These are phyloP conservation scores for Chalara sp. DNA, from an alignment of 2,329 filamentous ascomycete genomes.

Conservation along the genomic window DNA sequence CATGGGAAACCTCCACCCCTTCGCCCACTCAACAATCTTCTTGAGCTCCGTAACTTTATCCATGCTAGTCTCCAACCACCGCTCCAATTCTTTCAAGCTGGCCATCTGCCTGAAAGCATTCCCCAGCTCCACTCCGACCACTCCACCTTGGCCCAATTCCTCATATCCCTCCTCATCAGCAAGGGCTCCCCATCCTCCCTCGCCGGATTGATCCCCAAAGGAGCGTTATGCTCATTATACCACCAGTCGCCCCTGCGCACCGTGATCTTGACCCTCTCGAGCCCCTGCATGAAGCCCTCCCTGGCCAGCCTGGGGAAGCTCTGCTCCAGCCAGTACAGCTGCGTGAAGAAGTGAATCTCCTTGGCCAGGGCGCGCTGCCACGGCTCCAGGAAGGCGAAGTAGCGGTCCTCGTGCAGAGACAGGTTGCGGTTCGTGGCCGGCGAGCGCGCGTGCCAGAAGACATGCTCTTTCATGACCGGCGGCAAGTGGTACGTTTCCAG, in stretches of 20 bases:
- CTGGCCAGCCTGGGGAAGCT: background rate
- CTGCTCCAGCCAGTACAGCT: constrained; percentile 19
- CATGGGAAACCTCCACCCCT: constrained; percentile 18
- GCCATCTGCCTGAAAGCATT: constrained; percentile 11
- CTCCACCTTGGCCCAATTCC: constrained; percentile 1
- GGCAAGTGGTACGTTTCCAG: constrained; percentile 19
- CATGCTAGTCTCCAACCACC: constrained; percentile 19
- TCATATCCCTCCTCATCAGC: background rate
- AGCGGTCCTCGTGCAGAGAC: constrained; percentile 1
- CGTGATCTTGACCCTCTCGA: constrained; percentile 16
- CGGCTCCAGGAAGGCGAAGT: constrained; percentile 7
- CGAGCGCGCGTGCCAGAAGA: constrained; percentile 14
- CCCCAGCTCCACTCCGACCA: constrained; percentile 8
- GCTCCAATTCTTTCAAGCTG: constrained; percentile 12
- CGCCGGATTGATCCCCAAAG: constrained; percentile 15
- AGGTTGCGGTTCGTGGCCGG: background rate
- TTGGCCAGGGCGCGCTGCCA: constrained; percentile 8
- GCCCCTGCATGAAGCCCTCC: constrained; percentile 5
- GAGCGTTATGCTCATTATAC: constrained; percentile 15
- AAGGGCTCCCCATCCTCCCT: background rate
- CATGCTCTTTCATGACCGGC: constrained; percentile 10
- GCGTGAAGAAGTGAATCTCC: constrained; percentile 14
- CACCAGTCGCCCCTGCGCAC: constrained; percentile 21
- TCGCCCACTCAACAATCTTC: constrained; percentile 15
- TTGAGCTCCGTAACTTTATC: constrained; percentile 18